phyloP scores from a whole-genome alignment of 2,329 filamentous ascomycete genomes.

The Fusarium nisikadoi region DNA sequence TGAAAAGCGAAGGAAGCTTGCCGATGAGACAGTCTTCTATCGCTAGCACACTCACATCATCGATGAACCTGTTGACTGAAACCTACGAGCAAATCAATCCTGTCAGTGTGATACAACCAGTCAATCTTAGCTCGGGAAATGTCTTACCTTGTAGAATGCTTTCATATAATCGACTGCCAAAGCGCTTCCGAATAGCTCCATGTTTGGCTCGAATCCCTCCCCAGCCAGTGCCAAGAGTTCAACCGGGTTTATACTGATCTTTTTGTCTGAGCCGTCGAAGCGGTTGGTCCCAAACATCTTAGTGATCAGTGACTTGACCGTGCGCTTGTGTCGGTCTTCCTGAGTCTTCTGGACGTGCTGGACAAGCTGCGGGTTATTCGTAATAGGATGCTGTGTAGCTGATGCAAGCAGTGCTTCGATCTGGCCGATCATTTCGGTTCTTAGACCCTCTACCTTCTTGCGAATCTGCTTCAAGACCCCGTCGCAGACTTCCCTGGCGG shows the following conservation, averaged over 20 bases:
- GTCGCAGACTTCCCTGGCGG: not conserved
- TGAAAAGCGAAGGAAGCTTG: slow-evolving; percentile 1
- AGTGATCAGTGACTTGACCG: not conserved
- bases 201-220: slow-evolving; percentile 33
- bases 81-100: not conserved
- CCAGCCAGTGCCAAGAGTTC: not conserved
- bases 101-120: not conserved
- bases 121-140: fast-evolving
- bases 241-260: not conserved
- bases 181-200: slow-evolving; percentile 44
- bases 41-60: slow-evolving; percentile 2
- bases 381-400: not conserved
- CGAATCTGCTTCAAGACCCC: not conserved
- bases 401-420: not conserved
- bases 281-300: not conserved
- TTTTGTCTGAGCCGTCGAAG: not conserved
- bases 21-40: not conserved
- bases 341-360: not conserved
- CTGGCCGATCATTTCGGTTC: not conserved
- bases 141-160: slow-evolving; percentile 54
- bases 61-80: slow-evolving; percentile 20
- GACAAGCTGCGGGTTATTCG: not conserved
- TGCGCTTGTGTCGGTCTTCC: not conserved
- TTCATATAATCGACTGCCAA: slow-evolving; percentile 52
- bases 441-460: not conserved